Conservation (phyloP, 129 eudicot genomes). For the Lactuca sativa region DNA sequence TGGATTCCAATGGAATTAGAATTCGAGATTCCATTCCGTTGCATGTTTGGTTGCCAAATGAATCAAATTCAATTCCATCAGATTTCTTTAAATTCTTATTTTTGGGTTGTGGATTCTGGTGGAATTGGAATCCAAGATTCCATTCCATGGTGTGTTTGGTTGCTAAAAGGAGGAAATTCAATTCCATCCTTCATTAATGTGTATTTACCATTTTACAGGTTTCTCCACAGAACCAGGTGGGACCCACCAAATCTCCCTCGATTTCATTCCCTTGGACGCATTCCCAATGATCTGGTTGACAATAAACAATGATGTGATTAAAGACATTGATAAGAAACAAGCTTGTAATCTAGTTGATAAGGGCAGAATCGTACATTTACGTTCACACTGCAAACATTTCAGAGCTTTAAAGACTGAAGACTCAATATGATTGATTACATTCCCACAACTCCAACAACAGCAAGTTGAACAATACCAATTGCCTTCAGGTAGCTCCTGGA, state of each 20-base stretch:
- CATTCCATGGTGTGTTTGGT: no score
- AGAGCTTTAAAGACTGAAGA: slow-evolving; percentile 33
- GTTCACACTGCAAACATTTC: slow-evolving; percentile 77
- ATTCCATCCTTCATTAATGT: neutral
- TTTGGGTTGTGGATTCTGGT: neutral
- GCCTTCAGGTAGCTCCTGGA: slow-evolving; percentile 86
- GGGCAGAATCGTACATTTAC: slow-evolving; percentile 52
- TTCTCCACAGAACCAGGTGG: slow-evolving; percentile 78
- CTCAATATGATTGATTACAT: slow-evolving; percentile 51
- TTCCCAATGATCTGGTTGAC: slow-evolving; percentile 65
- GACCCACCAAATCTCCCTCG: slow-evolving; percentile 30
- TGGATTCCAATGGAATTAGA: neutral
- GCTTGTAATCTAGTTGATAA: slow-evolving; percentile 4
- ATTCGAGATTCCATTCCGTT: no score
- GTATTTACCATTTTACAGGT: slow-evolving; percentile 59
- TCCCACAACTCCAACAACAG: slow-evolving; percentile 72
- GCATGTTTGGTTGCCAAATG: no score
- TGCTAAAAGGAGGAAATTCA: neutral
- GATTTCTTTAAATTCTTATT: no score
- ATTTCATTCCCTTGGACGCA: slow-evolving; percentile 47
- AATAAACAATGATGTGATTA: slow-evolving; percentile 6
- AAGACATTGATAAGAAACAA: neutral
- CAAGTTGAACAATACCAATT: slow-evolving; percentile 80
- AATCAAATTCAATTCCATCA: no score
- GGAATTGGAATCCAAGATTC: no score